phyloP scores from a whole-genome alignment of 306 rosid genomes.

The Rubus parviflorus region DNA sequence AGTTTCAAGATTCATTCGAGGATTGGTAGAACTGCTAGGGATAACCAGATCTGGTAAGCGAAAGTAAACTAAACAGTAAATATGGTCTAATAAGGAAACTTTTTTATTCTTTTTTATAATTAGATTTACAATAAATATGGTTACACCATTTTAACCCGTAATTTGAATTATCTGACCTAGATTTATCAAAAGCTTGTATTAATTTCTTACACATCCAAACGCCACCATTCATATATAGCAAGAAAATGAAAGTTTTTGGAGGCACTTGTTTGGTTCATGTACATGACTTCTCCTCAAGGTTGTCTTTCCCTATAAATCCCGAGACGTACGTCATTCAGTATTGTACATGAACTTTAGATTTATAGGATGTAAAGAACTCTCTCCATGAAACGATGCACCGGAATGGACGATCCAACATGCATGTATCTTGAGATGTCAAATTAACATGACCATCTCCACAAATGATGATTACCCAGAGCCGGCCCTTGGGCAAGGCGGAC shows the following conservation, averaged over 20 bases:
- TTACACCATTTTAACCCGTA: no score
- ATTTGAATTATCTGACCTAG: no score
- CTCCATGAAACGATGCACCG: neutral
- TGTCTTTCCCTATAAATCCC: neutral
- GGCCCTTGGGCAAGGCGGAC: no score
- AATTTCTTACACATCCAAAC: neutral
- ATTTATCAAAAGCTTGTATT: neutral
- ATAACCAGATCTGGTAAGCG: no score
- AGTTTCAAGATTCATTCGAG: no score
- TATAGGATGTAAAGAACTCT: constrained; percentile 15
- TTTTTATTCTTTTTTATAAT: no score
- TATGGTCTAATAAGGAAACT: no score
- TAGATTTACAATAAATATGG: no score
- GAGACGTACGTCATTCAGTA: no score
- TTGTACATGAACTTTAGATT: no score
- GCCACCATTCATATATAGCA: neutral
- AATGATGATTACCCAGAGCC: constrained; percentile 4
- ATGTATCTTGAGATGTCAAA: constrained; percentile 9
- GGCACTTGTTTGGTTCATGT: neutral
- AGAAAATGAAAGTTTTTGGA: neutral
- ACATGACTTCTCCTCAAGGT: neutral
- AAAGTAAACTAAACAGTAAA: no score
- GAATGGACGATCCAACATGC: constrained; percentile 17
- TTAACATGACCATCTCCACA: constrained; percentile 28
- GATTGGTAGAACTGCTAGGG: no score